These are phyloP conservation scores for Populus hybrid DNA, from an alignment of 441 rosid species.

Conservation along the genomic window DNA sequence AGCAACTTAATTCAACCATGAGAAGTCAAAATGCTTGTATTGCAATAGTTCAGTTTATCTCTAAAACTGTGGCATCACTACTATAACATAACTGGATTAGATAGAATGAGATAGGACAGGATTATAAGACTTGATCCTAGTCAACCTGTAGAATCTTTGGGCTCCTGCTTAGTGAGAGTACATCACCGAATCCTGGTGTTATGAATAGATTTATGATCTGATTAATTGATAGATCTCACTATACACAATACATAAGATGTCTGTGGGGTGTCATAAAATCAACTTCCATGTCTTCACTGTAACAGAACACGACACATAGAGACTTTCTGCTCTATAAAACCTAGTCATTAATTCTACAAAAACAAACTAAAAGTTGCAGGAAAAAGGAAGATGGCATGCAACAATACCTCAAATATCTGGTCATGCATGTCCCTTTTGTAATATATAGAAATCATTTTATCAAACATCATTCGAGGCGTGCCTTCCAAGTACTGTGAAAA, in stretches of 20 bases:
- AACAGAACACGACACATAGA: background rate
- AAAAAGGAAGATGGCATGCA: slow-evolving; percentile 3
- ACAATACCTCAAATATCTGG: slow-evolving; percentile 76
- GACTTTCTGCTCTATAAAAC: background rate
- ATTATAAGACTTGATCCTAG: background rate
- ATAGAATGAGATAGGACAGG: background rate
- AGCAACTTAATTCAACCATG: background rate
- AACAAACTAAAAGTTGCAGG: background rate
- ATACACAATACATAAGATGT: background rate
- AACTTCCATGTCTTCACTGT: background rate
- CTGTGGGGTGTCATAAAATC: background rate
- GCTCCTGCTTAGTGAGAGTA: background rate
- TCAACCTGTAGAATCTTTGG: background rate
- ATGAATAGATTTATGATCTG: background rate
- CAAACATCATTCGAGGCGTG: slow-evolving; percentile 74
- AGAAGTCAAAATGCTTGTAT: background rate
- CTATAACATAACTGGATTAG: background rate
- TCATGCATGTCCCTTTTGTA: slow-evolving; percentile 80
- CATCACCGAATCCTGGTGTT: background rate
- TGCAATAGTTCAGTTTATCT: background rate
- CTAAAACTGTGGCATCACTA: background rate
- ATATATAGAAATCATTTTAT: slow-evolving; percentile 74
- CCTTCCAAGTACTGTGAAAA: slow-evolving; percentile 62
- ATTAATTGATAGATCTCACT: background rate
- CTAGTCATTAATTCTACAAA: background rate